These are phyloP conservation scores for Mortierella hygrophila DNA, from an alignment of 192 early-diverging fungal genomes.

Conservation along the genomic window DNA sequence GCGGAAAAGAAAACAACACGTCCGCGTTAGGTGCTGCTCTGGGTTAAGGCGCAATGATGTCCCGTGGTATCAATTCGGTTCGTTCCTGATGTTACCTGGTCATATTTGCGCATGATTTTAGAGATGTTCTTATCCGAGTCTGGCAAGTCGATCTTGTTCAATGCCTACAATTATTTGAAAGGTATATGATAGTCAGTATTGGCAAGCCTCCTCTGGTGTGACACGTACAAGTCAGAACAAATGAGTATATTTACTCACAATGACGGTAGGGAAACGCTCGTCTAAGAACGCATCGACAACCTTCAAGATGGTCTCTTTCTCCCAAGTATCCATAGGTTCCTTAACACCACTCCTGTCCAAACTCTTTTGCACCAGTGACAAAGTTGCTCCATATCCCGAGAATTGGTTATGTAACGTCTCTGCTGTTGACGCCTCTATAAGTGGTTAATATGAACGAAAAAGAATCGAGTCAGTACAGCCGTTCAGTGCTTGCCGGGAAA, in stretches of 20 bases:
- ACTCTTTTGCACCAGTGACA: conserved; percentile 56
- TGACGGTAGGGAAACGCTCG: conserved; percentile 84
- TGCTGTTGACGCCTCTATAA: conserved; percentile 57
- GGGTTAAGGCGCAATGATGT: no score
- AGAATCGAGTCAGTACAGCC: background rate
- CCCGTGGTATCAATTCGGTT: background rate
- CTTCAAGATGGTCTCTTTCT: conserved; percentile 64
- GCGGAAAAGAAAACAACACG: conserved; percentile 13
- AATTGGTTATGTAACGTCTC: conserved; percentile 73
- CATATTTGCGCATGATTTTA: conserved; percentile 81
- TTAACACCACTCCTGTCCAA: conserved; percentile 68
- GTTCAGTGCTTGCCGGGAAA: background rate
- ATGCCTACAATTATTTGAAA: conserved; percentile 54
- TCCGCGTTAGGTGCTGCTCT: background rate
- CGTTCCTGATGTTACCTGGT: conserved; percentile 51
- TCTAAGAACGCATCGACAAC: conserved; percentile 81
- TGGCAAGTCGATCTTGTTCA: conserved; percentile 91
- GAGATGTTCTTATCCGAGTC: conserved; percentile 88
- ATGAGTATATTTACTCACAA: conserved; percentile 54
- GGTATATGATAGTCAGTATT: background rate
- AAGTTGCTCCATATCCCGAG: conserved; percentile 72
- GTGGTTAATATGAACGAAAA: background rate
- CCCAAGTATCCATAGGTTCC: conserved; percentile 75
- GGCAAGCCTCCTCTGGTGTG: background rate
- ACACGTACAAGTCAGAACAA: no score